Evolutionary conservation across 2,329 filamentous ascomycete species (phyloP).

Genomic region (Penicillium freii): DNA sequence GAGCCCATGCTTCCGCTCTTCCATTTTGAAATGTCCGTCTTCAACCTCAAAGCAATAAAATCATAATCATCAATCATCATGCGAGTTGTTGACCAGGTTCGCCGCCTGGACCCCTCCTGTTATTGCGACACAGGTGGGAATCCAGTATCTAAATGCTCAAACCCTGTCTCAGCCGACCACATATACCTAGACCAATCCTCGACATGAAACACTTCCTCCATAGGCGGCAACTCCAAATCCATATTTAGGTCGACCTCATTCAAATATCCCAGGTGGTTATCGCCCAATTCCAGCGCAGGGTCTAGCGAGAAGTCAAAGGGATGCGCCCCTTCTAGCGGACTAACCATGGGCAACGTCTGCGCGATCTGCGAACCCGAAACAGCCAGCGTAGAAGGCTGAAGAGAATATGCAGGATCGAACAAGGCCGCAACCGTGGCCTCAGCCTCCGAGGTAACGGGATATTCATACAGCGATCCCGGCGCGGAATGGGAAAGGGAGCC

Average conservation of each 20-base stretch:
- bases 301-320: conserved; percentile 26
- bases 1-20: neutral
- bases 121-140: conserved; percentile 18
- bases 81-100: conserved; percentile 3
- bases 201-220: conserved; percentile 22
- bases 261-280: conserved; percentile 14
- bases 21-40: neutral
- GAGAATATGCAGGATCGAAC: conserved; percentile 21
- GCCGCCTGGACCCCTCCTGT: conserved; percentile 14
- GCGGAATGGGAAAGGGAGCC: conserved; percentile 10
- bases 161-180: conserved; percentile 26
- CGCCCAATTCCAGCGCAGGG: conserved; percentile 14
- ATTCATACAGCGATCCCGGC: conserved; percentile 7
- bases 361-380: conserved; percentile 4
- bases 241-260: conserved; percentile 21
- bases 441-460: conserved; percentile 8
- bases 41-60: neutral
- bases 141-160: conserved; percentile 26
- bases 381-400: conserved; percentile 11
- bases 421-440: neutral
- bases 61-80: conserved; percentile 21
- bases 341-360: conserved; percentile 15
- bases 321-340: conserved; percentile 19
- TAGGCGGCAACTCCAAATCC: conserved; percentile 18
- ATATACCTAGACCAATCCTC: conserved; percentile 29